Percentiles rank a stretch among this genome's conserved stretches.
Evolutionary conservation across 257 asterid species (phyloP).

Genomic region (Ilex asprella): DNA sequence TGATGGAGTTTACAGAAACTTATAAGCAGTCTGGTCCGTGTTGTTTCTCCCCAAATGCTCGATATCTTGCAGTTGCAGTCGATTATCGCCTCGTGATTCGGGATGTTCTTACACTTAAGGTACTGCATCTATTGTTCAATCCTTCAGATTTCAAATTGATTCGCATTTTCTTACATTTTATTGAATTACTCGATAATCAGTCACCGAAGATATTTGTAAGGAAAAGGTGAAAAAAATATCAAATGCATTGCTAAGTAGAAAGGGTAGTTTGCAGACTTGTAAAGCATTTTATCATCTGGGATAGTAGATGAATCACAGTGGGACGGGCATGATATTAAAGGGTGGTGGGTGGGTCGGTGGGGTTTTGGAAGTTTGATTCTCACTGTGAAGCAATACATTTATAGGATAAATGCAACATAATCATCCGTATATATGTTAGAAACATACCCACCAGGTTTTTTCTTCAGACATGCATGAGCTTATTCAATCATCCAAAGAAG

Average conservation of each 20-base stretch:
- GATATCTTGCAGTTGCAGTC: slow-evolving; percentile 77
- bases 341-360: background rate
- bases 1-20: slow-evolving; percentile 89
- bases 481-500: no score
- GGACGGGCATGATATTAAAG: no score
- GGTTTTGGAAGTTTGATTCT: slow-evolving; percentile 5
- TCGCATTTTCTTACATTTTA: background rate
- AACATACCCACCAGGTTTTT: no score
- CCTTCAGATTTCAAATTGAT: background rate
- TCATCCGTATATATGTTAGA: no score
- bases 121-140: slow-evolving; percentile 9
- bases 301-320: no score
- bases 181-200: background rate
- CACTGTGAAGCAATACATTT: no score
- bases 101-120: slow-evolving; percentile 86
- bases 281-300: no score
- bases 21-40: slow-evolving; percentile 80
- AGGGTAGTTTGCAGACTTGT: no score
- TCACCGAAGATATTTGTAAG: background rate
- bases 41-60: slow-evolving; percentile 85
- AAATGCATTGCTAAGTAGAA: no score
- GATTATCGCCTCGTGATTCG: slow-evolving; percentile 96
- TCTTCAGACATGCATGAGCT: no score
- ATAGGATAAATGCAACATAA: no score
- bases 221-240: background rate